These are phyloP conservation scores for Ampelomyces quisqualis DNA, from an alignment of 2,329 filamentous ascomycete genomes.

Conservation along the genomic window DNA sequence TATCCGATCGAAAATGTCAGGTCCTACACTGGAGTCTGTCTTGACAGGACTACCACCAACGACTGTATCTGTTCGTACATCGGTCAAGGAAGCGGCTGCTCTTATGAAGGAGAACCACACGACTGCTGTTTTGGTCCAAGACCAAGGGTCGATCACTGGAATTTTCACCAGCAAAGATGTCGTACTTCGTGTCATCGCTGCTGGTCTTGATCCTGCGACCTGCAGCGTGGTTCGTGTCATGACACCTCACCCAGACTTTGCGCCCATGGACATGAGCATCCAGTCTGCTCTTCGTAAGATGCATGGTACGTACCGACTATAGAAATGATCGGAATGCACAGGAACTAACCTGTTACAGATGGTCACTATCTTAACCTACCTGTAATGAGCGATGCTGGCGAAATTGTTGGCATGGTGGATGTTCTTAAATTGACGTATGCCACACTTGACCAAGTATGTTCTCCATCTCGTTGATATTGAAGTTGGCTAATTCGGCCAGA, in stretches of 20 bases:
- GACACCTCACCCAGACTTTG: slow-evolving; percentile 98
- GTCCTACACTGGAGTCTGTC: slow-evolving; percentile 91
- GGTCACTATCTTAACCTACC: slow-evolving; percentile 97
- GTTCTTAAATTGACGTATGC: slow-evolving; percentile 98
- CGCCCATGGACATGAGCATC: slow-evolving; percentile 98
- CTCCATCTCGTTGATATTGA: neutral
- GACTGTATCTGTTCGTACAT: slow-evolving; percentile 92
- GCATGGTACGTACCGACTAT: slow-evolving; percentile 87
- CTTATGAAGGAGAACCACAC: slow-evolving; percentile 99
- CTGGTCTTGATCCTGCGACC: slow-evolving; percentile 86
- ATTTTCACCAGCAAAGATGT: slow-evolving; percentile 99
- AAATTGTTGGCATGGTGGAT: slow-evolving; percentile 99
- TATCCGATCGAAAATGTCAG: slow-evolving; percentile 93
- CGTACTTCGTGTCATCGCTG: slow-evolving; percentile 94
- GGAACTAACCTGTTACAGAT: slow-evolving; percentile 57
- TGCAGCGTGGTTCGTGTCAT: slow-evolving; percentile 98
- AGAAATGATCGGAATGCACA: too few relatives aligned
- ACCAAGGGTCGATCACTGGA: slow-evolving; percentile 94
- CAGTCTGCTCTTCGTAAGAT: slow-evolving; percentile 97
- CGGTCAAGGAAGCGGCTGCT: slow-evolving; percentile 90
- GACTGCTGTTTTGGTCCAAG: slow-evolving; percentile 91
- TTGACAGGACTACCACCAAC: slow-evolving; percentile 88
- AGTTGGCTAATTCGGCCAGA: slow-evolving; percentile 46
- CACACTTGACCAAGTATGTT: slow-evolving; percentile 82
- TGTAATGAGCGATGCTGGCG: slow-evolving; percentile 95